Evolutionary conservation across 108 stramenopile genomes (phyloP).

Genomic region (Stephanodiscus minutulus): DNA sequence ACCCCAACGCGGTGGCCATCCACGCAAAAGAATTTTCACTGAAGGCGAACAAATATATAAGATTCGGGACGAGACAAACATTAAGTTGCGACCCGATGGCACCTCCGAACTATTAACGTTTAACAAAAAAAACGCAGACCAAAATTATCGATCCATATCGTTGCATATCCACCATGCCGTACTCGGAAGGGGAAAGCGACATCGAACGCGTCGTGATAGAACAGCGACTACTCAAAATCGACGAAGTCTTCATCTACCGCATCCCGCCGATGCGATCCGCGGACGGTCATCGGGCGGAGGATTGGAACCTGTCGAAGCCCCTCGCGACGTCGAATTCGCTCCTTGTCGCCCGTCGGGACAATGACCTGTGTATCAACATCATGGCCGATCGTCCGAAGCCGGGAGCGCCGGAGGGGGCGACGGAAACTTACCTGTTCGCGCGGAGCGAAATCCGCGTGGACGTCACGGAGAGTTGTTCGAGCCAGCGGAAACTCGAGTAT

Average conservation of each 20-base stretch:
- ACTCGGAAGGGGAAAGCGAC: slow-evolving; percentile 42
- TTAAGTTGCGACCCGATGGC: not conserved
- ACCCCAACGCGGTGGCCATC: not conserved
- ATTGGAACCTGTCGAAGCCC: slow-evolving; percentile 79
- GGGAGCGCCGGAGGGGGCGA: slow-evolving; percentile 27
- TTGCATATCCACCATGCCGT: too few species aligned
- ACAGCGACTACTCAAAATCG: slow-evolving; percentile 63
- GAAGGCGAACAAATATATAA: not conserved
- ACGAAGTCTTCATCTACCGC: slow-evolving; percentile 80
- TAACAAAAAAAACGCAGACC: not conserved
- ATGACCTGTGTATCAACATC: slow-evolving; percentile 37
- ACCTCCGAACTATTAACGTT: not conserved
- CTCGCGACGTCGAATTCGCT: slow-evolving; percentile 66
- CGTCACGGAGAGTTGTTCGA: slow-evolving; percentile 13
- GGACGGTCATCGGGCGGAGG: slow-evolving; percentile 78
- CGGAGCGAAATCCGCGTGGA: slow-evolving; percentile 37
- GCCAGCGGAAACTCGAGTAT: slow-evolving; percentile 57
- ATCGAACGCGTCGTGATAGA: slow-evolving; percentile 59
- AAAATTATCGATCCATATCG: not conserved
- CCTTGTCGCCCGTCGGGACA: slow-evolving; percentile 35
- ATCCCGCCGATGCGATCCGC: slow-evolving; percentile 71
- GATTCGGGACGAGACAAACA: not conserved
- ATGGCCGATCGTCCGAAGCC: slow-evolving; percentile 45
- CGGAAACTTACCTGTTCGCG: slow-evolving; percentile 44
- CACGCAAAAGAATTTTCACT: too few species aligned